Evolutionary conservation across 2,329 filamentous ascomycete species (phyloP), one percentile per base, ranked within the genome.

Genomic region (Aspergillus pseudoviridinutans): DNA sequence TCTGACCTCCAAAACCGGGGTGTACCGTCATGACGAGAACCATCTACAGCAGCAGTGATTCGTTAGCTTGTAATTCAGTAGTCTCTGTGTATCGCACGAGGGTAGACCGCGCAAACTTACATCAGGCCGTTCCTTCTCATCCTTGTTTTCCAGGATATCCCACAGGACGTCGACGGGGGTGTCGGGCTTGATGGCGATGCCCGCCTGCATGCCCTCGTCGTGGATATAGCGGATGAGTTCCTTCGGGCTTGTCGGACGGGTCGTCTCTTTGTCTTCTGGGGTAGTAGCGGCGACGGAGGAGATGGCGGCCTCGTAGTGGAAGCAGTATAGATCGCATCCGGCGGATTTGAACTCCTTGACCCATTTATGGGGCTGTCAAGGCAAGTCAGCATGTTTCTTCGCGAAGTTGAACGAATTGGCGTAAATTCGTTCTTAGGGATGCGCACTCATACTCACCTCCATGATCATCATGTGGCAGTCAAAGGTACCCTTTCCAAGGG

Each of bases 381-480:
- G n/a, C 50, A 46, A 38, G 12, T 49, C 9, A 8, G 17, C 41
- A 28, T 50, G 29, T 42, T 46, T n/a, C 22, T 20, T 28, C 12
- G n/a, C 44, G 53, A 47, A 12, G 2, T 14, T 8, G 9, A 9
- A 3, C 3, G 24, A 5, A 1, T 17, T 17, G 22, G 22, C 1
- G 24, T 22, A 25, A 2, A 24, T 5, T 20, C 3, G 12, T 17
- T 22, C 2, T 6, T 22, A 17, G 3, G 20, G 12, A 17, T 22
- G 20, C 12, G 10, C 4, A 24, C 77, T 66, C 82, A 93, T 2
- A 24, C 77, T 66, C 82, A 93, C 91, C 88, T 99, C 93, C 69
- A 91, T 87, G 72, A 99, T 96, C 94, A 99, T 99, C 94, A 99
- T 97, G 78, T 99, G 94, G 83, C 94, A 99, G 78, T 99, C 94